Percentiles rank a stretch among this genome's conserved stretches.
Conservation (phyloP, 495 filamentous ascomycete genomes). For the Aspergillus panamensis region DNA sequence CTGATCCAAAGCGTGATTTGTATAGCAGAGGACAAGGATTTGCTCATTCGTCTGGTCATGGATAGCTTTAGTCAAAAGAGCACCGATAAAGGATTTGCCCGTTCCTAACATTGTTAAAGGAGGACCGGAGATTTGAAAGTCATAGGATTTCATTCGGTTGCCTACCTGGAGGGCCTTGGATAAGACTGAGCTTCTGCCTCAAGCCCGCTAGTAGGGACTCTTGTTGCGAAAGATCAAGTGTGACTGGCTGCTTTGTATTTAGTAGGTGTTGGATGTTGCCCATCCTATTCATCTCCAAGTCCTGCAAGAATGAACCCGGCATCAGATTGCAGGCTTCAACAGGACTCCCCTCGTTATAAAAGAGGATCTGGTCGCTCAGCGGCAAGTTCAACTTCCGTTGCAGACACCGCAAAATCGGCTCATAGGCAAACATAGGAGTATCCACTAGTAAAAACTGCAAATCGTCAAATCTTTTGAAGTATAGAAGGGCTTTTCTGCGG, state of each 20-base stretch:
- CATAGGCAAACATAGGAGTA: conserved; percentile 67
- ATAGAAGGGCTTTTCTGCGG: conserved; percentile 38
- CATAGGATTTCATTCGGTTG: neutral
- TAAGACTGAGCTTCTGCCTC: conserved; percentile 53
- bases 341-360: conserved; percentile 23
- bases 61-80: conserved; percentile 59
- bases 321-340: conserved; percentile 21
- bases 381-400: conserved; percentile 54
- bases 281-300: conserved; percentile 16
- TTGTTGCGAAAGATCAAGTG: conserved; percentile 57
- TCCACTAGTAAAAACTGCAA: conserved; percentile 55
- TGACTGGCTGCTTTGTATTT: conserved; percentile 28
- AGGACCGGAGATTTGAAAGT: neutral
- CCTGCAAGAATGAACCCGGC: conserved; percentile 21
- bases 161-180: conserved; percentile 76
- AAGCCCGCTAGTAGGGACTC: conserved; percentile 55
- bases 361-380: conserved; percentile 49
- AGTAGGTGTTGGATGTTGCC: conserved; percentile 31
- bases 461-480: conserved; percentile 32
- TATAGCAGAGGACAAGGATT: conserved; percentile 62
- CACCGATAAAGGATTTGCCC: conserved; percentile 77
- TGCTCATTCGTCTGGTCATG: conserved; percentile 47
- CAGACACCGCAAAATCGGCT: conserved; percentile 62
- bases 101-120: conserved; percentile 50
- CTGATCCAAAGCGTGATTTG: conserved; percentile 76